phyloP scores from a whole-genome alignment of 495 filamentous ascomycete genomes.

The Pseudoneurospora amorphoporcata region DNA sequence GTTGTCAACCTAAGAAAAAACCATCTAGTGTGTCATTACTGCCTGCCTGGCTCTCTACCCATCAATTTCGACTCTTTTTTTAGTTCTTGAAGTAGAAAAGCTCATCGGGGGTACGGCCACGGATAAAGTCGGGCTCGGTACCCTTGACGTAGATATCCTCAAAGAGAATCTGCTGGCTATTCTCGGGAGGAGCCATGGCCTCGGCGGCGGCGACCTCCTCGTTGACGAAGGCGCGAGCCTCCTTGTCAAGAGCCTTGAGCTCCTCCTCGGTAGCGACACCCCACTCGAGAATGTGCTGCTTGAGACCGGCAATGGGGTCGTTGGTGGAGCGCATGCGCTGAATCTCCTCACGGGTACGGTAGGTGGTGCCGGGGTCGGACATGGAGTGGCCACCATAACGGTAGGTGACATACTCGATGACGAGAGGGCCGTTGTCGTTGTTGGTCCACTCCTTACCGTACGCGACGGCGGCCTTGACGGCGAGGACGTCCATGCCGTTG shows the following conservation, averaged over 20 bases:
- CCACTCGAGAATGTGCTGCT: slow-evolving; percentile 97
- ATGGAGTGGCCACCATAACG: slow-evolving; percentile 98
- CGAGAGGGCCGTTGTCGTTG: slow-evolving; percentile 78
- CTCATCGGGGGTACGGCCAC: slow-evolving; percentile 85
- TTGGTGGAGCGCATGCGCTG: slow-evolving; percentile 98
- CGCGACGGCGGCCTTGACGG: slow-evolving; percentile 89
- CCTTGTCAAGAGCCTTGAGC: slow-evolving; percentile 90
- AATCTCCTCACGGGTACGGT: slow-evolving; percentile 97
- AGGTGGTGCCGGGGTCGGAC: slow-evolving; percentile 98
- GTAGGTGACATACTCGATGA: slow-evolving; percentile 98
- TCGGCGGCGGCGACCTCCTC: slow-evolving; percentile 86
- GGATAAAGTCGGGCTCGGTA: slow-evolving; percentile 80
- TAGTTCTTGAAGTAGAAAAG: slow-evolving; percentile 62
- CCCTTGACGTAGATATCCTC: slow-evolving; percentile 97
- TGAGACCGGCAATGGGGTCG: slow-evolving; percentile 94
- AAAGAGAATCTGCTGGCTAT: slow-evolving; percentile 67
- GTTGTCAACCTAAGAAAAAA: neutral
- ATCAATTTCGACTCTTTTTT: neutral
- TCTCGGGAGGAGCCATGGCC: slow-evolving; percentile 69
- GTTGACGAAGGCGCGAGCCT: slow-evolving; percentile 73
- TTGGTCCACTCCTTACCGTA: slow-evolving; percentile 80
- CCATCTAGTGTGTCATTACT: neutral
- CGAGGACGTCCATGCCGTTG: slow-evolving; percentile 98
- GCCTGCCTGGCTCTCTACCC: neutral
- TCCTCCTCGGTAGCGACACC: slow-evolving; percentile 87